Percentiles rank a stretch among this genome's conserved stretches.
These are phyloP conservation scores for Globisporangium emineosum DNA, from an alignment of 352 stramenopile species.

Conservation along the genomic window DNA sequence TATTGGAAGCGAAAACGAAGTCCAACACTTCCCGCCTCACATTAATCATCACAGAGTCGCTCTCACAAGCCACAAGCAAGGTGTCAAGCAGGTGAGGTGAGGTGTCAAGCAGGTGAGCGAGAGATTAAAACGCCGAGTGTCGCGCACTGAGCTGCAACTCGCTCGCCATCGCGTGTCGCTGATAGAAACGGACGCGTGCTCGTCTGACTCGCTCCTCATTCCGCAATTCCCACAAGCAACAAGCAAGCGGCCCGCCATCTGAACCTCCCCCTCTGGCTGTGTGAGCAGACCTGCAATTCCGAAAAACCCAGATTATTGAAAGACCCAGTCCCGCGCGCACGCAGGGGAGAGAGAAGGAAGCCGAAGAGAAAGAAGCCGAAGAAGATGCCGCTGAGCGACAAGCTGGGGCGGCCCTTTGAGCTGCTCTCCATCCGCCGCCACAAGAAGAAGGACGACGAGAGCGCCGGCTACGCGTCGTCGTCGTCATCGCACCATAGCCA, in stretches of 20 bases:
- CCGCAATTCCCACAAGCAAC: neutral
- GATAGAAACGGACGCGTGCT: neutral
- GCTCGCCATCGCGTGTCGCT: neutral
- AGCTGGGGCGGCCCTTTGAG: constrained; percentile 57
- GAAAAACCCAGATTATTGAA: too few species aligned
- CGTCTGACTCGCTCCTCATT: neutral
- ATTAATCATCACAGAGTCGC: too few species aligned
- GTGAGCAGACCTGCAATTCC: too few species aligned
- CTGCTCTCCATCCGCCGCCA: constrained; percentile 59
- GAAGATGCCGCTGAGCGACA: constrained; percentile 49
- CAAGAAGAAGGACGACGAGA: constrained; percentile 50
- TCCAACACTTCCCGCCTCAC: constrained; percentile 2
- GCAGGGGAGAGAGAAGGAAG: neutral
- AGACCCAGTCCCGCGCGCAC: neutral
- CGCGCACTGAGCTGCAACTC: neutral
- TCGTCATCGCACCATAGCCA: constrained; percentile 11
- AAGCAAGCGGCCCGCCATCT: too few species aligned
- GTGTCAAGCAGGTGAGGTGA: neutral
- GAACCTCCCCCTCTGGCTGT: too few species aligned
- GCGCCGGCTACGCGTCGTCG: constrained; percentile 6
- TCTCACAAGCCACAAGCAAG: neutral
- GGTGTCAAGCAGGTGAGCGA: neutral
- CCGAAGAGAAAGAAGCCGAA: neutral
- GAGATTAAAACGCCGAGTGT: constrained; percentile 5
- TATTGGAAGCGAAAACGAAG: neutral